Evolutionary conservation across 139 green algal genomes (phyloP).

Genomic region (Ostreobium quekettii): DNA sequence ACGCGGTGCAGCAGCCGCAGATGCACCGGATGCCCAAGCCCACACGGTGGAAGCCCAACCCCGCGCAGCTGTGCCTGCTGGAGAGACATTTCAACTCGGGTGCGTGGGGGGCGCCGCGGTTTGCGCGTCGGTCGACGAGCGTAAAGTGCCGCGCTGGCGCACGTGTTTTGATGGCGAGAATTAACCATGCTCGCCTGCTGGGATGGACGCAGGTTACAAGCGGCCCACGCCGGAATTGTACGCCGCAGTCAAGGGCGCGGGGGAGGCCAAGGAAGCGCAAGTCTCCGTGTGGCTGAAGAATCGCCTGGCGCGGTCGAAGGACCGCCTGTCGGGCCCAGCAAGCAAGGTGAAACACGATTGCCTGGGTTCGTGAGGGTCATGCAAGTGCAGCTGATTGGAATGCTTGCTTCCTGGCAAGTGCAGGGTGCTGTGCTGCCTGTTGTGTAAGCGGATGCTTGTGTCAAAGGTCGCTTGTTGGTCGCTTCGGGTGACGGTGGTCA

Average conservation of each 20-base stretch:
- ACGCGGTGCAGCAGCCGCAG: too few relatives aligned
- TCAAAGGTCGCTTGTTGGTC: too few relatives aligned
- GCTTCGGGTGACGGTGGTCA: too few relatives aligned
- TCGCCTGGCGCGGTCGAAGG: slow-evolving; percentile 27
- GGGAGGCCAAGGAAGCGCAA: slow-evolving; percentile 27
- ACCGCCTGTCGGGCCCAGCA: too few relatives aligned
- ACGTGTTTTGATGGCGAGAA: not conserved
- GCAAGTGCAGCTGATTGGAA: too few relatives aligned
- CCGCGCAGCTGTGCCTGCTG: slow-evolving; percentile 22
- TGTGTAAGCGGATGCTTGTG: too few relatives aligned
- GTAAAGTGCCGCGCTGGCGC: not conserved
- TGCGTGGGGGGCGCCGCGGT: not conserved
- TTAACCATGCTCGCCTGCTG: not conserved
- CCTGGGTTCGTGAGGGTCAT: too few relatives aligned
- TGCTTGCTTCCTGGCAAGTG: too few relatives aligned
- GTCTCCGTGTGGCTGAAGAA: slow-evolving; percentile 36
- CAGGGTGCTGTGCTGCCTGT: too few relatives aligned
- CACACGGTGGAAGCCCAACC: slow-evolving; percentile 29
- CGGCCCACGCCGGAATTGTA: slow-evolving; percentile 28
- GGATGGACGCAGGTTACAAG: slow-evolving; percentile 10
- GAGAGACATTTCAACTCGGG: slow-evolving; percentile 26
- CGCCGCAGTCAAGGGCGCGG: slow-evolving; percentile 19
- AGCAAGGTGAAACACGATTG: slow-evolving; percentile 23
- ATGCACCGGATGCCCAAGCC: too few relatives aligned
- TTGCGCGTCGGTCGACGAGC: not conserved